Evolutionary conservation across 164 flowering plant species (phyloP), one percentile per base, ranked within the genome.

Genomic region (Tetracentron sinense): DNA sequence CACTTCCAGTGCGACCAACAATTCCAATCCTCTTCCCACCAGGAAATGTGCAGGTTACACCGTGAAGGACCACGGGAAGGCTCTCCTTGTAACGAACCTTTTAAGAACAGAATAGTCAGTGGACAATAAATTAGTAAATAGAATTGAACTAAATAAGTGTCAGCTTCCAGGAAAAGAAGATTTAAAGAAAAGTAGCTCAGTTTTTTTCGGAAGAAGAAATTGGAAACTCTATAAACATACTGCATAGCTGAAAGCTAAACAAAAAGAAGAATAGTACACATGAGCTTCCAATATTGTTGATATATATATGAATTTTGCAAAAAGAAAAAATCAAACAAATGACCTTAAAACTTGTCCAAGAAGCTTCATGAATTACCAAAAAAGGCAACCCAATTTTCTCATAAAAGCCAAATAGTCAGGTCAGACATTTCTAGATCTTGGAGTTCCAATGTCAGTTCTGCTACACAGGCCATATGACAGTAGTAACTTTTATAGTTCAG

Each of bases 1-100:
- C 99, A 73, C 97, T 91, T 56, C 98, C 98, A 23, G 98, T 94
- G 54, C 98, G 90, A 7, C 98, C 98, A 62, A 91, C 98, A 61
- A 94, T 85, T 38, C 98, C 98, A 65, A 94, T 86, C 62, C 89
- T 94, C 70, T 83, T 86, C 33, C 92, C 93, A 48, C 97, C 96
- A 65, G 99, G 97, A 82, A 94, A 86, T 31, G 62, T 60, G 74
- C 96, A 91, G 14, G 79, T 70, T 66, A 94, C 72, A 52, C 83
- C 89, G 74, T 84, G 97, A 73, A 91, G 99, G 62, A 94, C 99
- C 75, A 83, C 59, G 7, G 99, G 99, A 73, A 94, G 96, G 73
- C 72, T 88, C 71, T 91, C 97, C 79, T 81, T 90, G 87, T 94
- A 94, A 29, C 99, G 91, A 60, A 89, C 93, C 98, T 94, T 67